Evolutionary conservation across 306 rosid genomes (phyloP), one percentile per base, ranked within the genome.

Genomic region (Dryas drummondii): DNA sequence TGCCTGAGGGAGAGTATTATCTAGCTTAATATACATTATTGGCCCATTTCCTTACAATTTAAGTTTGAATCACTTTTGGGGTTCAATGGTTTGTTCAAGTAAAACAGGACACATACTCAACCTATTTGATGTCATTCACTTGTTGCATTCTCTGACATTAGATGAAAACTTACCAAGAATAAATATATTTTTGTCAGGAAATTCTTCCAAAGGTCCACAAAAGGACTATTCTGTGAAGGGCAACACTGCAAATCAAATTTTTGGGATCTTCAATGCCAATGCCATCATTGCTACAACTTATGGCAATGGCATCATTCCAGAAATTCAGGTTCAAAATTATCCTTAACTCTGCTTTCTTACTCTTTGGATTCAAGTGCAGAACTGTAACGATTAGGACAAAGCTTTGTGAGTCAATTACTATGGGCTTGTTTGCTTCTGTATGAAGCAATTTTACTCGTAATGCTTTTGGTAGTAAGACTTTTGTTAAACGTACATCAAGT

Each of bases 301-400:
- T 37, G 97, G 98, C 64, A 93, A 89, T 47, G 97, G 96, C 60
- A 91, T 91, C n/a, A 85, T 91, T 45, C 98, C 96, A 45, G 97
- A 93, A 80, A 93, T 89, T 79, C 97, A 91, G 91, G 98, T 91
- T 12, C 40, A 11, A 8, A 62, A 27, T 40, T 71, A 7, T 19
- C 50, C 47, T 13, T 47, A 37, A 1, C 12, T 56, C 40, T 44
- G 9, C 7, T 10, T 17, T n/a, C 15, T 7, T 42, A 8, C 8
- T 64, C 22, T 62, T 62, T 3, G 22, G 9, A 60, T 5, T 60
- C 7, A 4, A 60, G 17, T 13, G 37, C 37, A 32, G 37, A 32
- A 32, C 37, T 32, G 37, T 32, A 32, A 32, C 37, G 37, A 32
- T 1, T 32, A 32, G 37, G 1, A 32, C 37, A 32, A 32, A 32